phyloP scores from a whole-genome alignment of 192 early-diverging fungal genomes.

The Podila epicladia region DNA sequence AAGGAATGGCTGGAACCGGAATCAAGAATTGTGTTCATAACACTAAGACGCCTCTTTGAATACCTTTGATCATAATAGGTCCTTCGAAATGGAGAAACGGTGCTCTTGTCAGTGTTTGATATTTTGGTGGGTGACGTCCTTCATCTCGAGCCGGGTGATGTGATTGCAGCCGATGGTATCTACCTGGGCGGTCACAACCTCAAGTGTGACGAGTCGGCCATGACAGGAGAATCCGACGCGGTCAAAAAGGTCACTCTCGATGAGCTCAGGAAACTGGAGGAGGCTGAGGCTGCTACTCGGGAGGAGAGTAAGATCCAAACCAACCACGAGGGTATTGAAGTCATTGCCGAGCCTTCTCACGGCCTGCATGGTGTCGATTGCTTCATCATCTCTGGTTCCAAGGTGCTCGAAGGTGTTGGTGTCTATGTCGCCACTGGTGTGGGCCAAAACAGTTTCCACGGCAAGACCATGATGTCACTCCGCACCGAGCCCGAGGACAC shows the following conservation, averaged over 20 bases:
- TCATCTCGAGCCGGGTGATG: conserved; percentile 90
- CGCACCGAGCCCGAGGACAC: conserved; percentile 88
- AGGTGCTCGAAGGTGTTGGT: conserved; percentile 90
- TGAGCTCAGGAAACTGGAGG: conserved; percentile 40
- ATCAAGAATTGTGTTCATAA: not conserved
- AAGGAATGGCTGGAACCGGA: conserved; percentile 10
- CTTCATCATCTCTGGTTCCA: conserved; percentile 94
- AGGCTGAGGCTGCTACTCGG: conserved; percentile 9
- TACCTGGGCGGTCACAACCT: conserved; percentile 85
- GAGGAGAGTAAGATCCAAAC: conserved; percentile 34
- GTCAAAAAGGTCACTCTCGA: conserved; percentile 79
- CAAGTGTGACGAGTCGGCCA: conserved; percentile 89
- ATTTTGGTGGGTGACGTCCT: conserved; percentile 93
- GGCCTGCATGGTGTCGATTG: conserved; percentile 62
- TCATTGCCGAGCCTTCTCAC: conserved; percentile 30
- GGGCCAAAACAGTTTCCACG: conserved; percentile 89
- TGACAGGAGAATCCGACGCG: conserved; percentile 95
- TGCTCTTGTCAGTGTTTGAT: conserved; percentile 78
- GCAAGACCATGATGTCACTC: conserved; percentile 88
- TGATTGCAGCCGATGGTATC: conserved; percentile 92
- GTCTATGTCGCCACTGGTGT: conserved; percentile 86
- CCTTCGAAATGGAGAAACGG: conserved; percentile 73
- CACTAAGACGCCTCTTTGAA: not conserved
- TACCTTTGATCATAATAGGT: conserved; percentile 46
- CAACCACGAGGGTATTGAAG: conserved; percentile 28